Base-by-base conservation (phyloP, 805 yeast genomes). In the Schwanniomyces polymorphus region DNA sequence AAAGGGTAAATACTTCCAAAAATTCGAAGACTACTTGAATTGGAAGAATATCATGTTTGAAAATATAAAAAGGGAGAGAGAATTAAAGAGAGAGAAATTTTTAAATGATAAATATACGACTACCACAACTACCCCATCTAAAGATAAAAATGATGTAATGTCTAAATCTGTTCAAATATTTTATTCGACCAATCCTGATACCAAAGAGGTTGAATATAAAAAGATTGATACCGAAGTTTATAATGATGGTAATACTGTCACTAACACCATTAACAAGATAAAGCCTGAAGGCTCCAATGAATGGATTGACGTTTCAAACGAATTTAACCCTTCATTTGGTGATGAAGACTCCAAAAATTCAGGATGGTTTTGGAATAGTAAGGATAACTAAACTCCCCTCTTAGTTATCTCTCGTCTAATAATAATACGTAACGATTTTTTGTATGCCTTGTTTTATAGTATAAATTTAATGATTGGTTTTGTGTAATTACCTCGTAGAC, bases 1-100 rank as follows among this genome's bases (percentile, higher is more conserved):
- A 29, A 64, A 73, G 47, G 91, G 90, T 1, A 47, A 74, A 7
- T 88, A 78, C 64, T 91, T 89, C 70, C 72, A 73, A 21, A 85
- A 80, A 44, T 85, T 79, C 61, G 81, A 82, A 25, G 86, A 81
- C 29, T 81, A 77, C 50, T 65, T 91, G 60, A 79, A 78, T 47
- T 90, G 94, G 91, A 79, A 76, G 56, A 63, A 75, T n/a, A 68
- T 73, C 35, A 82, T 82, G 81, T 73, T 67, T 43, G 70, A 73
- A 45, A 56, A 73, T n/a, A 57, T 72, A n/a, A 71, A 67, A 44
- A 57, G 64, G 41, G 72, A 75, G 51, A 70, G 74, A 50, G 48
- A 48, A 33, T 43, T 53, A 45, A 46, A 46, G 48, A 42, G 41
- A 45, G 38, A 38, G 38, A 41, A 43, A 33, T 21, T 25, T 18